phyloP scores from a whole-genome alignment of 352 stramenopile genomes.

The Phytophthora palmivora region DNA sequence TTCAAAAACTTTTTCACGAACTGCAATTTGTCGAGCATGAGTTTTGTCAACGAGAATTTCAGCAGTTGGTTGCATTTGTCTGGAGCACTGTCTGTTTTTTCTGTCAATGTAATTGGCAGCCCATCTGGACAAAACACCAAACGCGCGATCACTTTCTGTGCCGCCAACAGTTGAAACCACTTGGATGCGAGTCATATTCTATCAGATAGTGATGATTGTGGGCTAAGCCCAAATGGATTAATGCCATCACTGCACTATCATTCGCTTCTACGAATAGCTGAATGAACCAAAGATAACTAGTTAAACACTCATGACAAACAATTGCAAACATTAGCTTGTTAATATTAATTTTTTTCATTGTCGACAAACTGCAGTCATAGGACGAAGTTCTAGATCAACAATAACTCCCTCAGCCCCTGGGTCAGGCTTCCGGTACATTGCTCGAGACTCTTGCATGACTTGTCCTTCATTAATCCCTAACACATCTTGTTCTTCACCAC shows the following conservation, averaged over 20 bases:
- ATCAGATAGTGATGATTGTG: too few relatives aligned
- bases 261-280: too few relatives aligned
- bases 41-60: constrained; percentile 12
- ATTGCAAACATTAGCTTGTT: too few relatives aligned
- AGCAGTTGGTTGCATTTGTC: not conserved
- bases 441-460: constrained; percentile 83
- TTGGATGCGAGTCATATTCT: constrained; percentile 12
- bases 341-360: constrained; percentile 31
- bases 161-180: not conserved
- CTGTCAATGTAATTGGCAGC: constrained; percentile 1
- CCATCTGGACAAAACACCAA: constrained; percentile 16
- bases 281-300: too few relatives aligned
- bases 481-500: constrained; percentile 85
- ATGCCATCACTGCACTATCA: too few relatives aligned
- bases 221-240: too few relatives aligned
- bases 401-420: constrained; percentile 77
- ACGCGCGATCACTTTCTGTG: not conserved
- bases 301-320: too few relatives aligned
- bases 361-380: constrained; percentile 71
- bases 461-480: constrained; percentile 91
- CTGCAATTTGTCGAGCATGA: constrained; percentile 16
- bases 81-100: not conserved
- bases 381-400: constrained; percentile 69
- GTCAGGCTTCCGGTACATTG: constrained; percentile 82
- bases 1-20: constrained; percentile 27